These are phyloP conservation scores for Cymodocea nodosa DNA, from an alignment of 116 monocot species.

Conservation along the genomic window DNA sequence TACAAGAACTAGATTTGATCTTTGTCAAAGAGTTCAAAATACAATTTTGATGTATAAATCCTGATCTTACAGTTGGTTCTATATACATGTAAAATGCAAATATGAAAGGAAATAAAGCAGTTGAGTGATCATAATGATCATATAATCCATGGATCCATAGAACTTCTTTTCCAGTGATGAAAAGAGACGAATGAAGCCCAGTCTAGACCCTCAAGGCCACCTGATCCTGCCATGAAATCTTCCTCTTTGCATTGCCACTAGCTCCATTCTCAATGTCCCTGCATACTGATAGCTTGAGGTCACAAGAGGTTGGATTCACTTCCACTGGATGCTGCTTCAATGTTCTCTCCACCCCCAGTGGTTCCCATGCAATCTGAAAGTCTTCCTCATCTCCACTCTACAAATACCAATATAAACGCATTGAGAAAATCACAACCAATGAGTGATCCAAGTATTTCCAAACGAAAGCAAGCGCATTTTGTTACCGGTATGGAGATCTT, in stretches of 20 bases:
- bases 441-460: neutral
- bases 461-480: neutral
- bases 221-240: conserved; percentile 81
- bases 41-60: neutral
- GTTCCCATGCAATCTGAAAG: conserved; percentile 21
- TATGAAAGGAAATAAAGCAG: neutral
- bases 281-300: conserved; percentile 28
- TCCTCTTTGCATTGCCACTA: conserved; percentile 39
- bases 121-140: neutral
- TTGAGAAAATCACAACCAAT: neutral
- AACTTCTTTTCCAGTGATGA: neutral
- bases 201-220: conserved; percentile 47
- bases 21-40: neutral
- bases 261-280: conserved; percentile 29
- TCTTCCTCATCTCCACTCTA: conserved; percentile 51
- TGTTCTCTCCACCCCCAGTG: conserved; percentile 11
- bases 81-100: neutral
- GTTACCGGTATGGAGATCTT: conserved; percentile 43
- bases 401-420: conserved; percentile 7
- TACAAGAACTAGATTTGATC: too few relatives aligned
- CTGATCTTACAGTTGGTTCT: neutral
- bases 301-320: conserved; percentile 16
- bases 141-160: conserved; percentile 2
- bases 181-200: neutral
- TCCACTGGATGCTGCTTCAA: conserved; percentile 19